Percentiles rank a stretch among this genome's conserved stretches.
Evolutionary conservation across 2,329 filamentous ascomycete species (phyloP).

Genomic region (Huntiella abstrusa): DNA sequence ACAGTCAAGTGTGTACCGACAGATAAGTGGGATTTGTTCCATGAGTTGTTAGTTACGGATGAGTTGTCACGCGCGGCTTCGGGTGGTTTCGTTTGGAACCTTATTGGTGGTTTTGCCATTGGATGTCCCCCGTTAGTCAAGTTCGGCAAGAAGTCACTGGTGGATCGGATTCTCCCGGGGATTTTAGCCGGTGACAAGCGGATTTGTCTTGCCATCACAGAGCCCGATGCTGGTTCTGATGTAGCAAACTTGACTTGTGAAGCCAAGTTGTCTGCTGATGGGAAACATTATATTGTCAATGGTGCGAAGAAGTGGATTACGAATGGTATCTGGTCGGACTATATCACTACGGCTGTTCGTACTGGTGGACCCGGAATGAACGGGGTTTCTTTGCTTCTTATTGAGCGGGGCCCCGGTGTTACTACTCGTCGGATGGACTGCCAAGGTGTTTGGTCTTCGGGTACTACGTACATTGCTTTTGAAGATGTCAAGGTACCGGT

Average conservation of each 20-base stretch:
- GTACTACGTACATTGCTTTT: constrained; percentile 94
- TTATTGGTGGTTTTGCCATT: constrained; percentile 92
- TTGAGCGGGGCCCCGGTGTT: constrained; percentile 78
- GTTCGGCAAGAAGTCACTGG: constrained; percentile 69
- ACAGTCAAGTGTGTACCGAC: constrained; percentile 58
- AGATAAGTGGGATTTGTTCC: constrained; percentile 95
- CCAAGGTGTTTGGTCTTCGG: constrained; percentile 88
- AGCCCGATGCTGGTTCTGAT: constrained; percentile 86
- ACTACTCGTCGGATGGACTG: constrained; percentile 94
- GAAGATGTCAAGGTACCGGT: constrained; percentile 98
- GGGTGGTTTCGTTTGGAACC: constrained; percentile 90
- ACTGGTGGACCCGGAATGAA: constrained; percentile 84
- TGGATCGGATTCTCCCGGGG: constrained; percentile 73
- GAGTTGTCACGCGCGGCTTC: constrained; percentile 78
- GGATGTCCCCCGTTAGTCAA: constrained; percentile 82
- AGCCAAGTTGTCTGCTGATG: constrained; percentile 83
- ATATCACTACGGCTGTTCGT: constrained; percentile 91
- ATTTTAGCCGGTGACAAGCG: constrained; percentile 87
- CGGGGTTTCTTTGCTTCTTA: constrained; percentile 74
- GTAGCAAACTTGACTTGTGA: constrained; percentile 92
- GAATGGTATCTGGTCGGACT: constrained; percentile 91
- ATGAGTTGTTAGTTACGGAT: constrained; percentile 89
- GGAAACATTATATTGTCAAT: constrained; percentile 98
- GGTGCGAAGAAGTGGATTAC: constrained; percentile 99
- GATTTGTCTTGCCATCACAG: constrained; percentile 92